A percentile compares a stretch with the other conserved stretches of the same genome.
These are phyloP conservation scores for Penicillium ucsense DNA, from an alignment of 495 filamentous ascomycete genomes.

Conservation along the genomic window DNA sequence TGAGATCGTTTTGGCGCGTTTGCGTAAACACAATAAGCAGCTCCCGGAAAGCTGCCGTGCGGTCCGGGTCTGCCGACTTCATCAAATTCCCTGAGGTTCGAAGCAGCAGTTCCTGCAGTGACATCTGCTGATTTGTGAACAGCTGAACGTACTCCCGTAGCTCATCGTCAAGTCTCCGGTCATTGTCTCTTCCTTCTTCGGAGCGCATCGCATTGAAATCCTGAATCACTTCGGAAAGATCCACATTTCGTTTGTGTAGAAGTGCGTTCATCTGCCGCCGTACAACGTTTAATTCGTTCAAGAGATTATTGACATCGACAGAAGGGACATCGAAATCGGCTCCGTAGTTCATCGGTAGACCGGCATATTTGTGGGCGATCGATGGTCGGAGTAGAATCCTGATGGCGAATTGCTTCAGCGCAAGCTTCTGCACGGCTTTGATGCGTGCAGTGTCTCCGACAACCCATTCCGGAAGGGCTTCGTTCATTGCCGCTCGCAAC, in stretches of 20 bases:
- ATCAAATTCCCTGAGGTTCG: conserved; percentile 28
- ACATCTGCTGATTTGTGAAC: conserved; percentile 23
- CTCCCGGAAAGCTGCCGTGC: conserved; percentile 18
- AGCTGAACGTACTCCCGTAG: conserved; percentile 22
- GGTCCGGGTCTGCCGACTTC: conserved; percentile 27
- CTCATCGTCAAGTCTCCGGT: conserved; percentile 19
- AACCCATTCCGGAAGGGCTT: conserved; percentile 21
- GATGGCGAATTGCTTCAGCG: conserved; percentile 35
- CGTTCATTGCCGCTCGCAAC: conserved; percentile 5
- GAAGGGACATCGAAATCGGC: conserved; percentile 18
- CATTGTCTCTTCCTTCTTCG: conserved; percentile 6
- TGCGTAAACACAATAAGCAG: conserved; percentile 32
- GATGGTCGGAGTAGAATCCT: conserved; percentile 29
- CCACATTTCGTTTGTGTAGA: conserved; percentile 10
- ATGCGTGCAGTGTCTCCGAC: conserved; percentile 20
- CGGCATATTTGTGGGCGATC: conserved; percentile 32
- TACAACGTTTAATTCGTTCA: conserved; percentile 23
- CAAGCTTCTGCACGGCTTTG: conserved; percentile 34
- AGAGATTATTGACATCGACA: conserved; percentile 22
- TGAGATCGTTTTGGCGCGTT: conserved; percentile 33
- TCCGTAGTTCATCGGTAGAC: conserved; percentile 26
- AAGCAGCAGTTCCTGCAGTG: conserved; percentile 28
- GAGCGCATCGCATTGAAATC: conserved; percentile 9
- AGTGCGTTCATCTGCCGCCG: conserved; percentile 22
- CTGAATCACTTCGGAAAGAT: conserved; percentile 21